These are phyloP conservation scores for Neofusicoccum kwambonambiense DNA, from an alignment of 2,329 filamentous ascomycete species.

Conservation along the genomic window DNA sequence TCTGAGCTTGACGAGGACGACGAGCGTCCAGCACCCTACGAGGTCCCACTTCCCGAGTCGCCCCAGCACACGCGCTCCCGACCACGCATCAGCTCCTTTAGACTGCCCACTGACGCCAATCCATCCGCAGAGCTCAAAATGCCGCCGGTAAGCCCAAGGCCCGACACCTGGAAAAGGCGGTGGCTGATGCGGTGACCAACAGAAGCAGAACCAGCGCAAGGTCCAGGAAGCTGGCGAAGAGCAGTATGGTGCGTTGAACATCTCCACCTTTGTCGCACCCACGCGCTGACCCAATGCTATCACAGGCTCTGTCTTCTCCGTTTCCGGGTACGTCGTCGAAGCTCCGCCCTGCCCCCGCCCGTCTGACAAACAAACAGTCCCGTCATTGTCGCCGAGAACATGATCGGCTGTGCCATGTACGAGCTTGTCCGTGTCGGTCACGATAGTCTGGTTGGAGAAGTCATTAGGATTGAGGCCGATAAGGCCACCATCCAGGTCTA, in stretches of 20 bases:
- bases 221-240: constrained; percentile 51
- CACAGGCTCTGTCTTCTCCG: constrained; percentile 65
- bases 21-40: constrained; percentile 20
- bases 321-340: constrained; percentile 56
- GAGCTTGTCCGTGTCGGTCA: constrained; percentile 94
- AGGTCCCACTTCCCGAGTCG: constrained; percentile 29
- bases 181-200: constrained; percentile 23
- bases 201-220: constrained; percentile 42
- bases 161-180: background rate
- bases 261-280: background rate
- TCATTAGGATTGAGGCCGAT: constrained; percentile 95
- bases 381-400: constrained; percentile 95
- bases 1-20: constrained; percentile 18
- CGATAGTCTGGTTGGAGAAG: constrained; percentile 89
- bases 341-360: constrained; percentile 22
- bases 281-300: background rate
- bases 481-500: constrained; percentile 98
- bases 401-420: constrained; percentile 99
- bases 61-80: constrained; percentile 25
- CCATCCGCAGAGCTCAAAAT: constrained; percentile 28
- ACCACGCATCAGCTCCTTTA: background rate
- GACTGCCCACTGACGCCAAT: background rate
- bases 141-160: constrained; percentile 27
- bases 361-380: constrained; percentile 54
- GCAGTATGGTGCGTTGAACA: constrained; percentile 52